These are phyloP conservation scores for Blastomyces silverae DNA, from an alignment of 2,329 filamentous ascomycete species.

Conservation along the genomic window DNA sequence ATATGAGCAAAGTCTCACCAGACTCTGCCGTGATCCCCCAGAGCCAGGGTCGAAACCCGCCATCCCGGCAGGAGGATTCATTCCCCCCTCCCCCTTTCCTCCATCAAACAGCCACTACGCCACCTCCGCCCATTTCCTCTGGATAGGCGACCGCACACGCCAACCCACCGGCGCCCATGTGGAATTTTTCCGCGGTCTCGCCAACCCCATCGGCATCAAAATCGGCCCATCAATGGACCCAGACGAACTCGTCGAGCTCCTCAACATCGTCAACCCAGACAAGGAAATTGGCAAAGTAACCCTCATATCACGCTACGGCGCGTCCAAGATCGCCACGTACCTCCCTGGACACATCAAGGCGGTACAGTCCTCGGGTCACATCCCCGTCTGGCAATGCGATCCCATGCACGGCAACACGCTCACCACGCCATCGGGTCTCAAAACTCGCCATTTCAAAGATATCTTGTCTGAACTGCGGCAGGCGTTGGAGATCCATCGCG, in stretches of 20 bases:
- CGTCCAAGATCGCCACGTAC: conserved; percentile 64
- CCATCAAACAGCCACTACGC: conserved; percentile 69
- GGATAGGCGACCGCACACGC: conserved; percentile 94
- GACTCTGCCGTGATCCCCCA: conserved; percentile 51
- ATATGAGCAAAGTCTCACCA: conserved; percentile 84
- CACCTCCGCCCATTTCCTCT: conserved; percentile 93
- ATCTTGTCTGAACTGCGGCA: conserved; percentile 82
- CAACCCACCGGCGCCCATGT: conserved; percentile 91
- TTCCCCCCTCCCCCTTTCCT: conserved; percentile 25
- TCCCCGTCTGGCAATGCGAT: conserved; percentile 95
- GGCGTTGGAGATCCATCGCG: conserved; percentile 75
- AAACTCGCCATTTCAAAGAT: conserved; percentile 84
- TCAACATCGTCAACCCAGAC: conserved; percentile 77
- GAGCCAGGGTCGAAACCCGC: conserved; percentile 24
- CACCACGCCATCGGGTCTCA: conserved; percentile 67
- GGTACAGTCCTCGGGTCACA: conserved; percentile 68
- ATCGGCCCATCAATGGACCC: conserved; percentile 79
- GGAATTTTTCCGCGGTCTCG: conserved; percentile 93
- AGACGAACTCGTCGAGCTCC: conserved; percentile 67
- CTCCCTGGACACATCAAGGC: conserved; percentile 81
- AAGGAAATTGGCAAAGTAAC: conserved; percentile 88
- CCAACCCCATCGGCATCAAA: conserved; percentile 95
- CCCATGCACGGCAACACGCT: conserved; percentile 87
- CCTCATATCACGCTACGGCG: conserved; percentile 91
- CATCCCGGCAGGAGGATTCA: conserved; percentile 23